Percentiles rank a stretch among this genome's conserved stretches.
phyloP scores from a whole-genome alignment of 352 stramenopile species.

The Phytopythium delawarense region DNA sequence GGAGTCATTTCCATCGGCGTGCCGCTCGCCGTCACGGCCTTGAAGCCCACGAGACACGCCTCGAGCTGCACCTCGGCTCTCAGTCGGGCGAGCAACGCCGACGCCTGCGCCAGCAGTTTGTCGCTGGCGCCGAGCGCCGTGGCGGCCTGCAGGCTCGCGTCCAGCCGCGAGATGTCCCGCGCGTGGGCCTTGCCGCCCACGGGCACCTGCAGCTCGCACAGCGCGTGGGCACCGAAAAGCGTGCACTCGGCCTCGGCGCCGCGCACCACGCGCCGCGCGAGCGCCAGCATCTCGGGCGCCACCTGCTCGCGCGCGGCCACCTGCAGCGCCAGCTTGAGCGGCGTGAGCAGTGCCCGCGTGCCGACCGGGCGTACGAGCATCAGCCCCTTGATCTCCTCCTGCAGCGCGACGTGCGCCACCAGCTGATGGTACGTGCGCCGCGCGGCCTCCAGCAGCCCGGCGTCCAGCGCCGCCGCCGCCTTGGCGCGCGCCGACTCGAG shows the following conservation, averaged over 20 bases:
- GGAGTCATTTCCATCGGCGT: conserved; percentile 6
- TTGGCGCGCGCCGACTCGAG: conserved; percentile 64
- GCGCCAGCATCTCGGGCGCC: conserved; percentile 42
- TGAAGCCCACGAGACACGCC: conserved; percentile 48
- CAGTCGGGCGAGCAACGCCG: conserved; percentile 46
- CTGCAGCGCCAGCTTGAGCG: conserved; percentile 51
- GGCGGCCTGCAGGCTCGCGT: conserved; percentile 55
- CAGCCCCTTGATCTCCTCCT: conserved; percentile 78
- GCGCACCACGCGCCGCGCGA: conserved; percentile 61
- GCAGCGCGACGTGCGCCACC: conserved; percentile 58
- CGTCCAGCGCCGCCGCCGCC: conserved; percentile 31
- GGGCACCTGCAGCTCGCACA: conserved; percentile 55
- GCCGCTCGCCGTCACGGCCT: conserved; percentile 18
- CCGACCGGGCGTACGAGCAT: conserved; percentile 64
- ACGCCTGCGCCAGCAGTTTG: conserved; percentile 44
- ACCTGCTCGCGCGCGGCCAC: conserved; percentile 48
- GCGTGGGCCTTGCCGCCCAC: conserved; percentile 45
- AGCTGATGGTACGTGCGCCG: conserved; percentile 67
- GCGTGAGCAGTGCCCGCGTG: conserved; percentile 61
- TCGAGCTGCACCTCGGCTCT: conserved; percentile 68
- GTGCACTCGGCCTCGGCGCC: conserved; percentile 76
- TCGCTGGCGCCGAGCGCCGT: conserved; percentile 44
- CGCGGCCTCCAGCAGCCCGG: conserved; percentile 40
- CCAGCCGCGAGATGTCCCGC: conserved; percentile 57
- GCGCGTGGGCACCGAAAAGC: conserved; percentile 68